Evolutionary conservation across 2,329 filamentous ascomycete species (phyloP).

Genomic region (Aphanocladium album): DNA sequence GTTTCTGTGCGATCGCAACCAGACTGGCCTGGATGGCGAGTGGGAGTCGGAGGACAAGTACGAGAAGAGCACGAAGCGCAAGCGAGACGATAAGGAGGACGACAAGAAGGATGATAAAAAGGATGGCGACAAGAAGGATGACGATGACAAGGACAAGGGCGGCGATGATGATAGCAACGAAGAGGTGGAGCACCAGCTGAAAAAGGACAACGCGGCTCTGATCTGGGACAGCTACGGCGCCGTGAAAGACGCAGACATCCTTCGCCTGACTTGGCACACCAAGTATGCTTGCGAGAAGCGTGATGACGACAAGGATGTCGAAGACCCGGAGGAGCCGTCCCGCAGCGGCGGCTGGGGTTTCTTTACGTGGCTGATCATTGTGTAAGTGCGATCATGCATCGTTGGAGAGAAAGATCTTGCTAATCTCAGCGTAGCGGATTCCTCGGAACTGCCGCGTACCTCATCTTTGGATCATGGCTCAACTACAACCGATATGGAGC

Average conservation of each 20-base stretch:
- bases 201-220: constrained; percentile 58
- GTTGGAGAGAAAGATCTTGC: not conserved
- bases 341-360: constrained; percentile 73
- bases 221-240: constrained; percentile 69
- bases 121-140: constrained; percentile 28
- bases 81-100: constrained; percentile 24
- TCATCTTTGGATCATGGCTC: constrained; percentile 97
- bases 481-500: constrained; percentile 98
- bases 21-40: constrained; percentile 69
- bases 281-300: constrained; percentile 74
- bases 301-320: constrained; percentile 35
- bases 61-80: constrained; percentile 31
- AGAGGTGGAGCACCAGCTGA: constrained; percentile 46
- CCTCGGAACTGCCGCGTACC: constrained; percentile 77
- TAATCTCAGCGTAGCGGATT: constrained; percentile 60
- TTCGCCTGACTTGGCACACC: constrained; percentile 80
- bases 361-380: constrained; percentile 93
- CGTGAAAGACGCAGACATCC: constrained; percentile 53
- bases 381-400: constrained; percentile 55
- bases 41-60: constrained; percentile 54
- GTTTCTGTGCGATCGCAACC: constrained; percentile 72
- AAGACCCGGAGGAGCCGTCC: constrained; percentile 37
- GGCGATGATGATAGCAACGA: constrained; percentile 33
- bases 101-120: constrained; percentile 25
- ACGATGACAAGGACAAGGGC: constrained; percentile 15